Evolutionary conservation across 2,329 filamentous ascomycete genomes (phyloP).

Genomic region (Pseudogymnoascus sp.): DNA sequence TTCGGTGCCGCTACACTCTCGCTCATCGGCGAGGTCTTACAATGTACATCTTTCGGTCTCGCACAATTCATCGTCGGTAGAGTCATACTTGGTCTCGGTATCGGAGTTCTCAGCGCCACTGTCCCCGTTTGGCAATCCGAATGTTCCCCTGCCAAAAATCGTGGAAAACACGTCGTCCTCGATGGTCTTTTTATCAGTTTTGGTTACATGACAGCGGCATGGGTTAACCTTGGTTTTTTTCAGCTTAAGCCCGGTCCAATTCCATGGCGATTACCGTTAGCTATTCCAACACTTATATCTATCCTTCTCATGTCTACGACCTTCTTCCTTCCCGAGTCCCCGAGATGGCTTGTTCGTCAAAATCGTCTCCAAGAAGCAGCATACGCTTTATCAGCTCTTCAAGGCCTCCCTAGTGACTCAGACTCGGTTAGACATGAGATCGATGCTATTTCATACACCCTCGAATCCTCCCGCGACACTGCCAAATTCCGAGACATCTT

Average conservation of each 20-base stretch:
- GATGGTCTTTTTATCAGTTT: constrained; percentile 48
- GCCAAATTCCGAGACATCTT: constrained; percentile 40
- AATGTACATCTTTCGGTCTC: constrained; percentile 28
- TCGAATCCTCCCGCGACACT: constrained; percentile 37
- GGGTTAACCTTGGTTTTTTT: constrained; percentile 49
- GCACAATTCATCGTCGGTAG: constrained; percentile 34
- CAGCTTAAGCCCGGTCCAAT: constrained; percentile 24
- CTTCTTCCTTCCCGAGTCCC: constrained; percentile 52
- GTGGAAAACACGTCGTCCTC: constrained; percentile 50
- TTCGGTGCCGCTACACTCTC: constrained; percentile 17
- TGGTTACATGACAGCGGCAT: constrained; percentile 52
- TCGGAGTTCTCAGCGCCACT: constrained; percentile 34
- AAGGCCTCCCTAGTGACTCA: constrained; percentile 34
- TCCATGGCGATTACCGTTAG: neutral
- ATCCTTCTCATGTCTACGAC: constrained; percentile 21
- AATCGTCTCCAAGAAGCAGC: neutral
- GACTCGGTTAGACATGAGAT: constrained; percentile 33
- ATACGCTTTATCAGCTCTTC: constrained; percentile 19
- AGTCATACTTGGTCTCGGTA: constrained; percentile 30
- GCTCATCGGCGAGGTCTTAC: constrained; percentile 16
- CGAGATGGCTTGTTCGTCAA: constrained; percentile 30
- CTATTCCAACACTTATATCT: neutral
- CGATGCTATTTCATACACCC: constrained; percentile 42
- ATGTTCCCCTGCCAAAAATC: constrained; percentile 34
- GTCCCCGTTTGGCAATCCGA: constrained; percentile 36